Base-by-base conservation (phyloP, 495 filamentous ascomycete species). In the Aspergillus nanangensis region DNA sequence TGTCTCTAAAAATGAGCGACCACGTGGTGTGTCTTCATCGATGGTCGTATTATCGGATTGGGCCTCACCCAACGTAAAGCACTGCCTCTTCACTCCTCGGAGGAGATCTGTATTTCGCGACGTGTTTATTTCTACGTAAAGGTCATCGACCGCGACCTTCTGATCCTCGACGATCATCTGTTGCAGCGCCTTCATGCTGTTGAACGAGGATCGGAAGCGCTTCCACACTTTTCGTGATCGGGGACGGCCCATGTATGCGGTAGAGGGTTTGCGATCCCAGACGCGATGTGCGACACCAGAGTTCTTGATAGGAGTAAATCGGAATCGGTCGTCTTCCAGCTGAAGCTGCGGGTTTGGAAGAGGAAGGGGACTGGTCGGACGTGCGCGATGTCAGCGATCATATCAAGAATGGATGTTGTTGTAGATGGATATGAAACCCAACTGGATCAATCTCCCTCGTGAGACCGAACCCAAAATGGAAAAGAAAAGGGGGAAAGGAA, bases 191-290 rank as follows among this genome's bases (percentile, higher is more conserved):
- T 63, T 62, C 65, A 71, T 71, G 36, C 60, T 65, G 50, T 63
- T 60, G 41, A 72, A 71, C 5, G 67, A 67, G 3, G 63, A 51
- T 14, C 61, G 62, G 48, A 69, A 67, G 35, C 75, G 69, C 50
- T 79, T 79, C 75, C 75, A 79, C 37, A 79, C 52, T 39, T 77
- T 78, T 24, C 67, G 69, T 4, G 72, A 62, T 38, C 68, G 69
- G 20, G 65, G 56, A 17, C 63, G 70, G 20, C 61, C 48, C 37
- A 60, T 53, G 41, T 71, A 75, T 45, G 70, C 75, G 50, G 60
- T 83, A 61, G 68, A 77, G 55, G 74, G 80, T 69, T 61, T 77
- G 68, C 62, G 70, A 66, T 66, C 82, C 77, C 62, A 72, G 64
- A 67, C 61, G 64, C 55, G 79, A 47, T 60, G 74, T 32, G 46